Percentiles rank a stretch among this genome's conserved stretches.
Evolutionary conservation across 164 flowering plant species (phyloP).

Genomic region (Brasenia schreberi): DNA sequence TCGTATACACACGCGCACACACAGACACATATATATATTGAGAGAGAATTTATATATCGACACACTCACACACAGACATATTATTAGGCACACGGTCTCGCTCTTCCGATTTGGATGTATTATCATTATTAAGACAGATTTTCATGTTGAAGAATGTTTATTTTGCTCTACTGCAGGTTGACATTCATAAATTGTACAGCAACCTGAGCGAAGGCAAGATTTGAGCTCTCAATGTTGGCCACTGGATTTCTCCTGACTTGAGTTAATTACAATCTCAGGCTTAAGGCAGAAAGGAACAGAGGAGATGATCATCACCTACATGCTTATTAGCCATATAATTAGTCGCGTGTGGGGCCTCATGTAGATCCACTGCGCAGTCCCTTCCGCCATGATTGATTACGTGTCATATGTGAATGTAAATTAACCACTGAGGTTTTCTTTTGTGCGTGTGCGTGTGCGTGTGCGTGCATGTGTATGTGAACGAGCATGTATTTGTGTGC

Average conservation of each 20-base stretch:
- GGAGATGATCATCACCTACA: background rate
- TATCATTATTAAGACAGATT: background rate
- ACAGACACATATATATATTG: background rate
- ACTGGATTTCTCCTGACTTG: background rate
- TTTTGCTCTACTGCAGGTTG: constrained; percentile 26
- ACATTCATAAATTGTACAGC: constrained; percentile 42
- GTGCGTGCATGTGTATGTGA: too few relatives aligned
- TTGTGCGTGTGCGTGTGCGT: too few relatives aligned
- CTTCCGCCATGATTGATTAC: background rate
- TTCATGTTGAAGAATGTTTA: background rate
- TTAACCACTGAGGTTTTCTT: too few relatives aligned
- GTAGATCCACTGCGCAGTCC: background rate
- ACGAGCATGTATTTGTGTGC: too few relatives aligned
- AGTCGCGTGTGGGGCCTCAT: background rate
- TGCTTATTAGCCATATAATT: background rate
- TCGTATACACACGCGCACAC: background rate
- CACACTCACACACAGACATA: too few relatives aligned
- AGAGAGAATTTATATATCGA: too few relatives aligned
- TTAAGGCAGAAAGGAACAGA: background rate
- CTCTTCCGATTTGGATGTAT: background rate
- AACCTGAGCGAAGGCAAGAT: constrained; percentile 13
- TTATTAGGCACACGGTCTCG: background rate
- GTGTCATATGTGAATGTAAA: too few relatives aligned
- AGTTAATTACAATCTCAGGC: background rate
- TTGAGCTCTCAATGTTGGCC: background rate